These are phyloP conservation scores for Dentipellis sp. DNA, from an alignment of 768 basidiomycete genomes.

Conservation along the genomic window DNA sequence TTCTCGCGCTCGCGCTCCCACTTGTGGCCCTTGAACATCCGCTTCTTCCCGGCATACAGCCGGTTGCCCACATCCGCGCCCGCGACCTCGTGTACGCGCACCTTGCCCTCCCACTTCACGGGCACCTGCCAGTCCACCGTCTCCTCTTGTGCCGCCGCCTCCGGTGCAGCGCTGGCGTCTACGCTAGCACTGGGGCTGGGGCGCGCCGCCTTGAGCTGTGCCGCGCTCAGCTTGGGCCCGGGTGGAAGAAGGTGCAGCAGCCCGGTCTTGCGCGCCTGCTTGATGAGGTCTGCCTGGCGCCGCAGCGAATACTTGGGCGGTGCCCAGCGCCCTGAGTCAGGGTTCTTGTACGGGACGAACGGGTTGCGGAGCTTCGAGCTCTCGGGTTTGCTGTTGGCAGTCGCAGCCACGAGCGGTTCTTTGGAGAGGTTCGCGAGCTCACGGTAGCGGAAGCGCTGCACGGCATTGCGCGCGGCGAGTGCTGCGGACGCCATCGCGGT, in stretches of 20 bases:
- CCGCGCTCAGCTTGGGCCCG: slow-evolving; percentile 43
- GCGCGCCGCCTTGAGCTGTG: slow-evolving; percentile 17
- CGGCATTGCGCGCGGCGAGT: slow-evolving; percentile 22
- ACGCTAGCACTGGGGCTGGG: slow-evolving; percentile 10
- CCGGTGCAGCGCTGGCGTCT: slow-evolving; percentile 3
- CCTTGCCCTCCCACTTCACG: slow-evolving; percentile 21
- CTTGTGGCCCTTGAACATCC: slow-evolving; percentile 92
- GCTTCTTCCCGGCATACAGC: slow-evolving; percentile 67
- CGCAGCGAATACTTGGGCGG: slow-evolving; percentile 66
- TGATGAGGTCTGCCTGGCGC: slow-evolving; percentile 70
- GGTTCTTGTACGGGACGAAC: slow-evolving; percentile 56
- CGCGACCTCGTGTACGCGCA: slow-evolving; percentile 25
- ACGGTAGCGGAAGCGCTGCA: slow-evolving; percentile 37
- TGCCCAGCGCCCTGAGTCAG: slow-evolving; percentile 54
- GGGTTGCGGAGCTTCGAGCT: slow-evolving; percentile 39
- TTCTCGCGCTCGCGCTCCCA: slow-evolving; percentile 59
- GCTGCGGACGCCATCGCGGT: background rate
- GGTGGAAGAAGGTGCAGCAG: slow-evolving; percentile 57
- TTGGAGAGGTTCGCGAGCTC: slow-evolving; percentile 29
- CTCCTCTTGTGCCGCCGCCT: background rate
- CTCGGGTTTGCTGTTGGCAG: slow-evolving; percentile 5
- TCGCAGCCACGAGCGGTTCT: slow-evolving; percentile 2
- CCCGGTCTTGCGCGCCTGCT: slow-evolving; percentile 49
- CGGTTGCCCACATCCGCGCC: slow-evolving; percentile 48
- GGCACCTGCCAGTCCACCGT: slow-evolving; percentile 5